Conservation (phyloP, 805 yeast species). For the Hanseniaspora valbyensis region DNA sequence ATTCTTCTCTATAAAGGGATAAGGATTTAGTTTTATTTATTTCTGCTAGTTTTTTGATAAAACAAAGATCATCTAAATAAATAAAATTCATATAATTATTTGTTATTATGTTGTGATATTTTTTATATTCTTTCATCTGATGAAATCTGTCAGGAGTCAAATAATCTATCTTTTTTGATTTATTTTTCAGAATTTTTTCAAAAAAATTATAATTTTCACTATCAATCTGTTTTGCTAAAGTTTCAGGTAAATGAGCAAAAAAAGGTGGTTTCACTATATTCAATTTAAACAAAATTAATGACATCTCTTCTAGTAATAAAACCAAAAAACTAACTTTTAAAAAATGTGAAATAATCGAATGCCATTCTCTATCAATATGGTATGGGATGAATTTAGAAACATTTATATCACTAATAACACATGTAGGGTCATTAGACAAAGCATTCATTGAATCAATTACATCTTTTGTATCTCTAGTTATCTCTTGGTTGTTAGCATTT, state of each 20-base stretch:
- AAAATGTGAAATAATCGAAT: conserved; percentile 4
- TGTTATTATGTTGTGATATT: not conserved
- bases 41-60: not conserved
- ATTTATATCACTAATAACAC: not conserved
- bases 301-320: not conserved
- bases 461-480: not conserved
- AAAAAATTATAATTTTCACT: not conserved
- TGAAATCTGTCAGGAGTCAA: conserved; percentile 4
- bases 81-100: conserved; percentile 1
- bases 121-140: not conserved
- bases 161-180: not conserved
- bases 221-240: conserved; percentile 7
- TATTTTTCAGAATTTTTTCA: not conserved
- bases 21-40: not conserved
- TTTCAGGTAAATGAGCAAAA: conserved; percentile 14
- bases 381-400: conserved; percentile 8
- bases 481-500: not conserved
- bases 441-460: conserved; percentile 1
- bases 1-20: conserved; percentile 6
- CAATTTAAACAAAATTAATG: not conserved
- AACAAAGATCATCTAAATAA: conserved; percentile 9
- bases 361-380: conserved; percentile 1
- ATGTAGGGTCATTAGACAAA: not conserved
- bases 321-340: conserved; percentile 3
- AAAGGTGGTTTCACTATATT: conserved; percentile 12